Evolutionary conservation across 306 rosid genomes (phyloP), one percentile per base, ranked within the genome.

Genomic region (Mucuna pruriens): DNA sequence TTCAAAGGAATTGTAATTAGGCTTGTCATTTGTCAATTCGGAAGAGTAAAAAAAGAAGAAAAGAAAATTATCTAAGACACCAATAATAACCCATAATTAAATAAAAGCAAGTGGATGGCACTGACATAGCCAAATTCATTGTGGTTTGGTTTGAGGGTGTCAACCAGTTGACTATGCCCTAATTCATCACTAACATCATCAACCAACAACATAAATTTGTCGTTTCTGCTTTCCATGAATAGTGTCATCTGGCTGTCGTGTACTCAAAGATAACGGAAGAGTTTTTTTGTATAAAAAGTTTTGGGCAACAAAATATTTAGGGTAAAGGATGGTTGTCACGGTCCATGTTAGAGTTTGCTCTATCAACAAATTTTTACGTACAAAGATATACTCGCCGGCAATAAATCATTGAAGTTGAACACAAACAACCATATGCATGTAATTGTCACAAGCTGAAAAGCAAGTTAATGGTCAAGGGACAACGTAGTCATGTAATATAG

Each of bases 141-240:
- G 55, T 38, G 26, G 45, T 66, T 66, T 76, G 31, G 75, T 52
- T 67, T 67, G 68, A 67, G 76, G 75, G 45, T 78, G 76, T 63
- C 70, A 78, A 67, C 69, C 2, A 67, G 60, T 54, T 78, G 82
- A 78, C 68, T 52, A 23, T 17, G 36, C 34, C 82, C 16, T 34
- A 48, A 15, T 34, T 20, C 65, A 64, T 48, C 60, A 55, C 4
- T 55, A 46, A 68, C 60, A 68, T 78, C 69, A 67, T 39, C 49
- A 76, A 54, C 60, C 34, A 52, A 11, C 76, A 39, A 1, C 70
- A 44, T 57, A 6, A 19, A 57, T 5, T 55, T 69, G 77, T 79
- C 77, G 23, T 49, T 29, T 79, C 77, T 6, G 29, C 25, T 69
- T 40, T 4, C 66, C 66, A 78, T 40, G 19, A 26, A n/a, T 16